These are phyloP conservation scores for Colletotrichum sojae DNA, from an alignment of 2,329 filamentous ascomycete species.

Conservation along the genomic window DNA sequence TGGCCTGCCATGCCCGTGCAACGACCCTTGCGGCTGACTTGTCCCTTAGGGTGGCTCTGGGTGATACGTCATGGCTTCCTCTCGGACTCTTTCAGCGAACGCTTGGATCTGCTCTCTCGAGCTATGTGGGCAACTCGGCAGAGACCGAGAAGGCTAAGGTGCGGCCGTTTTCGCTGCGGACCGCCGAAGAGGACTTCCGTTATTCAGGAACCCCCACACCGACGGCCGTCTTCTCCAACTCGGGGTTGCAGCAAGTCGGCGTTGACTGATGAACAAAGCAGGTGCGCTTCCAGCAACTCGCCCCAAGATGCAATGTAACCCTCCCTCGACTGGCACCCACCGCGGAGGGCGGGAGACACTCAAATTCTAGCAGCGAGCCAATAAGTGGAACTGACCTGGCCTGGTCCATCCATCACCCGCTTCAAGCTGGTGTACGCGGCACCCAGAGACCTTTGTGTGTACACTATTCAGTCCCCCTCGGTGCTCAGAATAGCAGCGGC, in stretches of 20 bases:
- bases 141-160: constrained; percentile 1
- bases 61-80: constrained; percentile 23
- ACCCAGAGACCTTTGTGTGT: neutral
- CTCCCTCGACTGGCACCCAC: constrained; percentile 13
- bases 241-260: neutral
- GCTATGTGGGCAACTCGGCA: neutral
- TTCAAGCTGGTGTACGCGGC: constrained; percentile 18
- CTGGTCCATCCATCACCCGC: constrained; percentile 12
- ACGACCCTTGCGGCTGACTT: constrained; percentile 10
- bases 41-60: constrained; percentile 1
- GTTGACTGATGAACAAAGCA: constrained; percentile 6
- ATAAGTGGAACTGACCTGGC: constrained; percentile 13
- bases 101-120: constrained; percentile 5
- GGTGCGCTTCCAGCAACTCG: constrained; percentile 18
- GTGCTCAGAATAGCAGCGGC: constrained; percentile 16
- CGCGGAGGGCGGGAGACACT: constrained; percentile 15
- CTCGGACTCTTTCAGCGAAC: constrained; percentile 10
- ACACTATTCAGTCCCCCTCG: neutral
- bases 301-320: constrained; percentile 25
- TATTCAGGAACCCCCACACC: constrained; percentile 6
- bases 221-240: constrained; percentile 4
- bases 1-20: neutral
- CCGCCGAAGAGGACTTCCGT: neutral
- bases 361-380: constrained; percentile 9
- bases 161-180: neutral